phyloP scores from a whole-genome alignment of 1,139 yeast species.

The Cylindricascospora bacillispora region DNA sequence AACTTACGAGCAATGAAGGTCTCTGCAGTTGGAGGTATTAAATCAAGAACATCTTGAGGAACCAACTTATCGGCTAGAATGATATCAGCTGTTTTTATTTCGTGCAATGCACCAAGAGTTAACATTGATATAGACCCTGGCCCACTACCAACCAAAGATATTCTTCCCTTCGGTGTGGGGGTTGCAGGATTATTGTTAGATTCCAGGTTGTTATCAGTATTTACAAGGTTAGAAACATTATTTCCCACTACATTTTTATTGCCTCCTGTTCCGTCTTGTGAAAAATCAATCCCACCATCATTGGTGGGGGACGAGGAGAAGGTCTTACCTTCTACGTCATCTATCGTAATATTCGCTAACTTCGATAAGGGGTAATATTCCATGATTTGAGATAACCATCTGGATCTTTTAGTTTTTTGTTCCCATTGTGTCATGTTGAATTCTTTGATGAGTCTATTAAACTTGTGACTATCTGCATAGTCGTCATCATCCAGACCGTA shows the following conservation, averaged over 20 bases:
- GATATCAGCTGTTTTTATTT: constrained; percentile 70
- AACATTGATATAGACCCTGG: constrained; percentile 81
- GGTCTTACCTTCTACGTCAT: constrained; percentile 14
- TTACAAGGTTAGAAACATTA: not conserved
- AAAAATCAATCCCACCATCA: not conserved
- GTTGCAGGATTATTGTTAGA: not conserved
- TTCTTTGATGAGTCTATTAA: constrained; percentile 53
- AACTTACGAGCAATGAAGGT: constrained; percentile 83
- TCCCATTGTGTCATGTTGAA: constrained; percentile 41
- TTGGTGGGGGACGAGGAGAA: constrained; percentile 1
- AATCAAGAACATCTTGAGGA: constrained; percentile 72
- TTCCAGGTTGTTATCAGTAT: not conserved
- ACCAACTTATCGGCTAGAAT: constrained; percentile 86
- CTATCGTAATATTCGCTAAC: constrained; percentile 32
- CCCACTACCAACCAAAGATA: constrained; percentile 83
- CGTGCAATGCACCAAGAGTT: constrained; percentile 75
- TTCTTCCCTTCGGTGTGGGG: constrained; percentile 32
- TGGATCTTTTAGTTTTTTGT: constrained; percentile 46
- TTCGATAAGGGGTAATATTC: constrained; percentile 75
- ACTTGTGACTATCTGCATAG: constrained; percentile 41
- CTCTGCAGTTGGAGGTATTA: constrained; percentile 64
- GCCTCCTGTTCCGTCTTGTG: no score
- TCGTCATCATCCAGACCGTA: constrained; percentile 67
- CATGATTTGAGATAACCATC: constrained; percentile 84
- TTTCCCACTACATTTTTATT: constrained; percentile 1